phyloP scores from a whole-genome alignment of 352 stramenopile genomes.

The Globisporangium parvum region DNA sequence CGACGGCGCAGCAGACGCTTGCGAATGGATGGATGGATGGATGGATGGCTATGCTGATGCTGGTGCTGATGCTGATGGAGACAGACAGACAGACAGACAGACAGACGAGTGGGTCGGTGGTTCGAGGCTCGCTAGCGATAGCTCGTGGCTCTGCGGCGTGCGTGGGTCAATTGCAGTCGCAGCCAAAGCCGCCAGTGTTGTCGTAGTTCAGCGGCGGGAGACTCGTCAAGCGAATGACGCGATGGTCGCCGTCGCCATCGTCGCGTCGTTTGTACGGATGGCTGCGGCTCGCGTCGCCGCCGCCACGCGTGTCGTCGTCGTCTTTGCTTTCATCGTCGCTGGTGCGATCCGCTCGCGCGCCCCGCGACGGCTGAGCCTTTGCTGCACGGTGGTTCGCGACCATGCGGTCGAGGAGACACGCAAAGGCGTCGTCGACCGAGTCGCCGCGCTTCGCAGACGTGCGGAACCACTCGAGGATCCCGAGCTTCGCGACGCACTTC shows the following conservation, averaged over 20 bases:
- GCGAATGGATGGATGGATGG: too few species aligned
- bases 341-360: not conserved
- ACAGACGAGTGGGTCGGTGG: not conserved
- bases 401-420: conserved; percentile 57
- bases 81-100: not conserved
- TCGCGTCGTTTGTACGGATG: not conserved
- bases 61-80: too few species aligned
- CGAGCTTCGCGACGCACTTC: conserved; percentile 68
- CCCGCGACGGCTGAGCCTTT: not conserved
- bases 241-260: conserved; percentile 2
- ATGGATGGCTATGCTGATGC: too few species aligned
- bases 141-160: too few species aligned
- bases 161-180: conserved; percentile 49
- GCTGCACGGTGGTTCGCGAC: conserved; percentile 32
- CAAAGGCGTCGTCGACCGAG: conserved; percentile 50
- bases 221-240: conserved; percentile 43
- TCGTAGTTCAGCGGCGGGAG: conserved; percentile 14
- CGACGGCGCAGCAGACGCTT: too few species aligned
- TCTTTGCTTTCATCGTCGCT: not conserved
- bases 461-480: conserved; percentile 77
- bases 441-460: conserved; percentile 70
- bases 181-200: conserved; percentile 20
- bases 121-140: too few species aligned
- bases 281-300: not conserved
- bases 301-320: not conserved